Evolutionary conservation across 225 moss, liverwort and hornwort species (phyloP).

Genomic region (Thuidium tamariscinum): DNA sequence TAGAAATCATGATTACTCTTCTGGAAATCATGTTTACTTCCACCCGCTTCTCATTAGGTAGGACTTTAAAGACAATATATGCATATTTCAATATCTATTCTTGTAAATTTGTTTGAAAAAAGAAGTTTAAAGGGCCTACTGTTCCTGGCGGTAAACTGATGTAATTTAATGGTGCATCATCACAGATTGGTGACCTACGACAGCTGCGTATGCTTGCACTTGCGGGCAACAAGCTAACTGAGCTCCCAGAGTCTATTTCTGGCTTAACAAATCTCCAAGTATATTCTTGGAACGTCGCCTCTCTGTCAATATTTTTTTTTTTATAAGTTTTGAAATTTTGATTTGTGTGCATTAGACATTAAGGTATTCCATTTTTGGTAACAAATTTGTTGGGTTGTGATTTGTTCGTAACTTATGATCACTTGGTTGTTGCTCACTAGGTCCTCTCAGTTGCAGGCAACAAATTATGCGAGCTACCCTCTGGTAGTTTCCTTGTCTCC

Average conservation of each 20-base stretch:
- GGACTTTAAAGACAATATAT: neutral
- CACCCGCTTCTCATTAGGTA: neutral
- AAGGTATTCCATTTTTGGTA: neutral
- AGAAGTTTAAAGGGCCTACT: neutral
- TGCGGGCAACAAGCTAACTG: constrained; percentile 60
- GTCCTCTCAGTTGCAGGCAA: constrained; percentile 83
- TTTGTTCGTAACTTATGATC: neutral
- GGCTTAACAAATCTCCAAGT: constrained; percentile 63
- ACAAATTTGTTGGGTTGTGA: neutral
- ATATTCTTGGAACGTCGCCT: neutral
- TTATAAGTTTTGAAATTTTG: neutral
- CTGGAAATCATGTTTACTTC: neutral
- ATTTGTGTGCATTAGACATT: neutral
- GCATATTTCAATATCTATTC: neutral
- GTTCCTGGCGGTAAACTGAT: neutral
- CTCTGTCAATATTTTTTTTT: neutral
- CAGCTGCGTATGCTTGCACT: constrained; percentile 62
- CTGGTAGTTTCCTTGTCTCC: constrained; percentile 23
- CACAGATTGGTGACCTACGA: constrained; percentile 66
- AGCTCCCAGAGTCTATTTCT: constrained; percentile 54
- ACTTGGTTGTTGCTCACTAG: constrained; percentile 23
- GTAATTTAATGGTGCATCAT: neutral
- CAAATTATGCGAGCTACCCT: constrained; percentile 50
- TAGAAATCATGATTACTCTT: constrained; percentile 1
- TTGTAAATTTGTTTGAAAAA: neutral